Evolutionary conservation across 192 early-diverging fungal species (phyloP).

Genomic region (Backusella australiensis): DNA sequence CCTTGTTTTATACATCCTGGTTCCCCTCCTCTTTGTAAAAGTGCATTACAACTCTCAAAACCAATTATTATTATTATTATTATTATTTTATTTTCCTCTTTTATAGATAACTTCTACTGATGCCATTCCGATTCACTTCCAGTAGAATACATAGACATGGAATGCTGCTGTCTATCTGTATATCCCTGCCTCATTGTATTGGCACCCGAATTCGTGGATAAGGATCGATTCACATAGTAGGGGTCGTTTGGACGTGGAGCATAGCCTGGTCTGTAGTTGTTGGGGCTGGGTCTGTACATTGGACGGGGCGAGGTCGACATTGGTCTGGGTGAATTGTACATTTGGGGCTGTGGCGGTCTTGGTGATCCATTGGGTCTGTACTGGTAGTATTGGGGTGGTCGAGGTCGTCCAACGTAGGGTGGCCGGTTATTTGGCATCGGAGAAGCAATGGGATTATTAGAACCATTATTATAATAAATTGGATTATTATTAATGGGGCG

Average conservation of each 20-base stretch:
- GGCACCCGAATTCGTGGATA: background rate
- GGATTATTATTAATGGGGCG: constrained; percentile 10
- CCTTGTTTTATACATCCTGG: too few species aligned
- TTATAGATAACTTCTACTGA: background rate
- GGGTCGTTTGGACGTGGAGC: background rate
- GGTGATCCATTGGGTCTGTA: background rate
- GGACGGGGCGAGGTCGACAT: background rate
- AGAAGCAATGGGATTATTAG: background rate
- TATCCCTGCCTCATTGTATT: background rate
- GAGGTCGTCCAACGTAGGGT: background rate
- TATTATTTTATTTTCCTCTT: background rate
- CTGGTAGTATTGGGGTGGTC: background rate
- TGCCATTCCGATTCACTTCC: constrained; percentile 10
- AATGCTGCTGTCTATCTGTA: constrained; percentile 9
- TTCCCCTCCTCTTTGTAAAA: too few species aligned
- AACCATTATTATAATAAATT: constrained; percentile 5
- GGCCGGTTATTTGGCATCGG: constrained; percentile 11
- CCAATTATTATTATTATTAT: background rate
- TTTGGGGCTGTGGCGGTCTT: background rate
- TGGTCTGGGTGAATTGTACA: background rate
- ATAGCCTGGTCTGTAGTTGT: background rate
- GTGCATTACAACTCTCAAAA: too few species aligned
- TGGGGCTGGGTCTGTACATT: background rate
- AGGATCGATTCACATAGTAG: constrained; percentile 1
- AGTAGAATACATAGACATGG: constrained; percentile 16